phyloP scores from a whole-genome alignment of 768 basidiomycete species.

The Podaxis sp. region DNA sequence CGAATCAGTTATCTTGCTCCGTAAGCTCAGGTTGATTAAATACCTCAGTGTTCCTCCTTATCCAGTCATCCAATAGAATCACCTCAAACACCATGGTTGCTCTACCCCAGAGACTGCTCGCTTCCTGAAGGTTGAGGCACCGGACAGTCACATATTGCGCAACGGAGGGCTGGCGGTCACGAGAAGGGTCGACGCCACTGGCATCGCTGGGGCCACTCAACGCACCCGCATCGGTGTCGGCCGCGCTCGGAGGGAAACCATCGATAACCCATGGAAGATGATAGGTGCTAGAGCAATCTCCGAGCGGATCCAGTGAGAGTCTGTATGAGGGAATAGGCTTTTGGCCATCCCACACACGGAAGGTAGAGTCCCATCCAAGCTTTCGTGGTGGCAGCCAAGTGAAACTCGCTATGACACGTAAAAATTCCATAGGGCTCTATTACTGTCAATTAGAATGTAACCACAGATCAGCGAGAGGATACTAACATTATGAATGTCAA shows the following conservation, averaged over 20 bases:
- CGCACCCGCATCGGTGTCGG: background rate
- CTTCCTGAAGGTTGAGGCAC: background rate
- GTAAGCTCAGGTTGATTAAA: background rate
- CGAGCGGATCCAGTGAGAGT: background rate
- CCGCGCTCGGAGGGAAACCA: background rate
- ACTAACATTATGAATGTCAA: too few relatives aligned
- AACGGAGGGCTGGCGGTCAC: background rate
- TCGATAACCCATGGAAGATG: conserved; percentile 1
- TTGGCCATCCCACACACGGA: too few relatives aligned
- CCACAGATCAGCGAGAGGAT: too few relatives aligned
- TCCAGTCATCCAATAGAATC: background rate
- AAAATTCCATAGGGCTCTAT: too few relatives aligned
- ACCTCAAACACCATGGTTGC: background rate
- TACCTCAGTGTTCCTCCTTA: background rate
- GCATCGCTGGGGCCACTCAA: too few relatives aligned
- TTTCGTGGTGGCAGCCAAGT: too few relatives aligned
- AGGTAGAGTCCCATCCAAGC: too few relatives aligned
- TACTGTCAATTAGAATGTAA: too few relatives aligned
- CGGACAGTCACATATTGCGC: background rate
- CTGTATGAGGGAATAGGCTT: background rate
- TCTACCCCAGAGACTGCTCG: background rate
- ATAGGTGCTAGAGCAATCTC: background rate
- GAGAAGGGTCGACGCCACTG: too few relatives aligned
- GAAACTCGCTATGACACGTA: too few relatives aligned
- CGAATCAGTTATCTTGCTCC: too few relatives aligned